Base-by-base conservation (phyloP, 768 basidiomycete genomes). In the Boletales sp. region DNA sequence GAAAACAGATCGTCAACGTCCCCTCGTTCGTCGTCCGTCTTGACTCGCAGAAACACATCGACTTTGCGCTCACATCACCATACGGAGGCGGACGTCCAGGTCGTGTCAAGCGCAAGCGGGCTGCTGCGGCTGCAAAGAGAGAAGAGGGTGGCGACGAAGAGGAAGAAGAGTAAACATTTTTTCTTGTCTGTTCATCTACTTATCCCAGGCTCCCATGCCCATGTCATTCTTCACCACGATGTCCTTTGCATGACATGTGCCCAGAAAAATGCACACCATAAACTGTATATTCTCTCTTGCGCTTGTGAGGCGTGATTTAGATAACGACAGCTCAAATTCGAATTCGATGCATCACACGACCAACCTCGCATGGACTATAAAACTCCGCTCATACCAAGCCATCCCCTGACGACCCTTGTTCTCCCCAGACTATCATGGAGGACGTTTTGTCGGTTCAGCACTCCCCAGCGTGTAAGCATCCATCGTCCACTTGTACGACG, bases 41-140 rank as follows among this genome's bases (percentile, higher is more conserved):
- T 61, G 97, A 97, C 80, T 95, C 93, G 53, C 94, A 97, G 82
- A 98, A 98, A 69, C 97, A 99, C 82, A 95, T 99, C 70, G 97
- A 99, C 82, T 99, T 97, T 69, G 88, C 95, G 40, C 85, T 94
- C 61, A 94, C 88, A 51, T 97, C 94, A 55, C 94, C 95, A 49
- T 95, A 91, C 66, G 95, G 94, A 68, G 95, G 95, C 65, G 94
- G 89, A 60, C 86, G 89, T 53, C 77, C 90, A 55, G 94, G 94
- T 62, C 95, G 95, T 60, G 93, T 94, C 69, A 97, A 98, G 90
- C 86, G 95, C 72, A 98, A 97, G 88, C 91, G 94, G 67, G 91
- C 89, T 52, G 85, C 85, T 56, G 90, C 90, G 39, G 94, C 92
- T 54, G 91, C 87, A 56, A 90, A 89, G 78, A 90, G 85, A 77